Conservation (phyloP, 768 basidiomycete species). For the Rhodotorula graminis region DNA sequence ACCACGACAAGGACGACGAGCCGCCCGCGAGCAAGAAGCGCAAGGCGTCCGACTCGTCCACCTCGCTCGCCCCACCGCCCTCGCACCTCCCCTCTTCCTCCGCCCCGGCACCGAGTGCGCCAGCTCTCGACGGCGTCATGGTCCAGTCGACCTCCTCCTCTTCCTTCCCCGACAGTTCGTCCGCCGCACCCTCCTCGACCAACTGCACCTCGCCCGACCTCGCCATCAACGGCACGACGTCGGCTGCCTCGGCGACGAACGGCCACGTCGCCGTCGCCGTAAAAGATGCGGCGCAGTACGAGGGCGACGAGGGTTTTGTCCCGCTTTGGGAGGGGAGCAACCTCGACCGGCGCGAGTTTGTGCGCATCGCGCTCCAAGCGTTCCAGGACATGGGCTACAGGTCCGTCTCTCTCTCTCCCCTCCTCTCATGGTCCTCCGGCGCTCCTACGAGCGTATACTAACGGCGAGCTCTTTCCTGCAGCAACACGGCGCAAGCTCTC, state of each 20-base stretch:
- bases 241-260: not conserved
- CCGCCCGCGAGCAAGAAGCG: not conserved
- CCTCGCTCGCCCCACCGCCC: not conserved
- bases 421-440: too few relatives aligned
- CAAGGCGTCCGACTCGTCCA: not conserved
- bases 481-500: conserved; percentile 47
- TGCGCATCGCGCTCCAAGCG: conserved; percentile 49
- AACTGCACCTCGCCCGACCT: not conserved
- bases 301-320: conserved; percentile 31
- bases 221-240: not conserved
- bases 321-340: conserved; percentile 35
- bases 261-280: not conserved
- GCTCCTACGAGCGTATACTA: too few relatives aligned
- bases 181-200: not conserved
- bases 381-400: conserved; percentile 49
- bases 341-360: conserved; percentile 49
- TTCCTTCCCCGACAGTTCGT: not conserved
- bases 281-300: conserved; percentile 19
- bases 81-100: too few relatives aligned
- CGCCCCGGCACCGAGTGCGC: not conserved
- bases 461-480: conserved; percentile 8
- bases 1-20: not conserved
- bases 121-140: not conserved
- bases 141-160: conserved; percentile 3
- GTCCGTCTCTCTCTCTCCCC: conserved; percentile 43